Evolutionary conservation across 192 early-diverging fungal genomes (phyloP), one percentile per base, ranked within the genome.

Genomic region (Haplosporangium gracile): DNA sequence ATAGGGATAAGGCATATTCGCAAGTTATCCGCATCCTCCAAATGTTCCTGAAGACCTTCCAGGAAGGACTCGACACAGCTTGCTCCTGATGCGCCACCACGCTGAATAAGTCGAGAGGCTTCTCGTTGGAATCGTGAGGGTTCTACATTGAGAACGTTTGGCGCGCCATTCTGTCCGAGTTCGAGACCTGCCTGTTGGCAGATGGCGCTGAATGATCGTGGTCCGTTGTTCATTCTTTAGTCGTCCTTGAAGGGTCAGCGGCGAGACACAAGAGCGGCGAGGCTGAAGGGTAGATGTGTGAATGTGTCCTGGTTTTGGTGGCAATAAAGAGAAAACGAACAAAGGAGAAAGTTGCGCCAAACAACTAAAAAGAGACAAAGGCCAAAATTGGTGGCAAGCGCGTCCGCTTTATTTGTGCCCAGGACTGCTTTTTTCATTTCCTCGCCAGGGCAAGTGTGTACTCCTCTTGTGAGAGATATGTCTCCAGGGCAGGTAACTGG

Each of bases 41-140:
- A 47, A 24, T 88, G 57, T 11, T 87, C 85, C 70, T 82, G 85
- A 51, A 89, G 71, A 3, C 80, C 81, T 24, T 88, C 76, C 6
- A 88, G 72, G 75, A 89, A 89, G 20, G 51, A 68, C 29, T 88
- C 82, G 29, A 72, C 49, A 22, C 79, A 74, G 42, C 45, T 47
- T n/a, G 68, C 32, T 20, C 32, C 75, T 34, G 75, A 70, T 34
- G 70, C 63, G 3, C 70, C 34, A 34, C 60, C 60, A 15, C 79
- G 74, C 26, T 76, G 75, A 78, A 86, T 74, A 1, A 81, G 70
- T 40, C 84, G 40, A 11, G 75, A 70, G 11, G 53, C 68, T 6
- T 86, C 84, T 10, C 84, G 55, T 20, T 86, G 84, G 68, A 86
- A 86, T 69, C 79, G 75, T 36, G 75, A 39, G 3, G 76, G 79